These are phyloP conservation scores for Nyctanthes arbortristis DNA, from an alignment of 257 asterid species.

Conservation along the genomic window DNA sequence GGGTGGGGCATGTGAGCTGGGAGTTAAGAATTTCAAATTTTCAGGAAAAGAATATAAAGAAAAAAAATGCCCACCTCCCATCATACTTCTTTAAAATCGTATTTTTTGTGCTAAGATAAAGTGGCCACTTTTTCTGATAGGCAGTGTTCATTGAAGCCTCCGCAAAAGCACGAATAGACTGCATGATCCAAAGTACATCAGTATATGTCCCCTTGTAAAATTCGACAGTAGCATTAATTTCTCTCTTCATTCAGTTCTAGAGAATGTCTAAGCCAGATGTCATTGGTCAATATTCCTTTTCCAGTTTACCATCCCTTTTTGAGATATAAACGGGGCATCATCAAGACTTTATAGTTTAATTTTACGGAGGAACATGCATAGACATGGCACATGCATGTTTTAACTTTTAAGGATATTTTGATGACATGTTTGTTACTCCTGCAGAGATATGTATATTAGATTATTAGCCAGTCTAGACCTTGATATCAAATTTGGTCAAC, in stretches of 20 bases:
- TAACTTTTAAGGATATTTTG: not conserved
- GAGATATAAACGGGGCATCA: constrained; percentile 1
- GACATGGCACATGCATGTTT: not conserved
- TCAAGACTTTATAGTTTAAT: not conserved
- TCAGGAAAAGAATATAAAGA: constrained; percentile 1
- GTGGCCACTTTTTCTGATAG: constrained; percentile 90
- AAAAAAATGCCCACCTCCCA: constrained; percentile 65
- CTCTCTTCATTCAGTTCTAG: not conserved
- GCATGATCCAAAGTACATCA: constrained; percentile 26
- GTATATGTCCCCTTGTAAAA: constrained; percentile 10
- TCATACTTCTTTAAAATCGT: constrained; percentile 94
- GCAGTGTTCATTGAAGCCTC: constrained; percentile 98
- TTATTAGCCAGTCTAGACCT: not conserved
- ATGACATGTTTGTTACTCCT: not conserved
- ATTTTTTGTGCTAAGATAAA: constrained; percentile 97
- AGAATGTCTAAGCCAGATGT: not conserved
- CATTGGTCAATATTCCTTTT: not conserved
- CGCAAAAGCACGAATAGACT: constrained; percentile 89
- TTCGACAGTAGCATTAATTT: not conserved
- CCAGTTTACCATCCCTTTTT: not conserved
- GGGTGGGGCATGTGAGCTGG: not conserved
- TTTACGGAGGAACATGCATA: not conserved
- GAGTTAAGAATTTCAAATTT: constrained; percentile 14
- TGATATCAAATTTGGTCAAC: not conserved
- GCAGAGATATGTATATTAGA: not conserved